phyloP scores from a whole-genome alignment of 805 yeast genomes.

The Sugiyamaella smithiae region DNA sequence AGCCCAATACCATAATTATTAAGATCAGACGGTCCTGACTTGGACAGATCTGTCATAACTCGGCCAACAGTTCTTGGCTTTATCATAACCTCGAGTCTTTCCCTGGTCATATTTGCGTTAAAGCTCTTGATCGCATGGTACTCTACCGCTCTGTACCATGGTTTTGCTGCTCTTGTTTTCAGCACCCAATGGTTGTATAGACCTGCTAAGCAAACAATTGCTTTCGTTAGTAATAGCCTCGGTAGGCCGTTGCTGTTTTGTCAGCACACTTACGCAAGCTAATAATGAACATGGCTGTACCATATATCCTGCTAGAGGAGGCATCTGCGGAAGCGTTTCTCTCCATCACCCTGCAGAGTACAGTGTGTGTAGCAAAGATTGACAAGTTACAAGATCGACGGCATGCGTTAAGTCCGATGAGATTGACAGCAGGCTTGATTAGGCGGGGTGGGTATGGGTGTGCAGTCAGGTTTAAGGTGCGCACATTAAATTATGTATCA shows the following conservation, averaged over 20 bases:
- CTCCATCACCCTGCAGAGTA: no score
- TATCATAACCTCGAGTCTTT: background rate
- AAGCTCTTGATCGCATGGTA: background rate
- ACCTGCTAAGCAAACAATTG: background rate
- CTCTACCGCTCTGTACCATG: constrained; percentile 2
- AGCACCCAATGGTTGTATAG: constrained; percentile 1
- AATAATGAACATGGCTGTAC: background rate
- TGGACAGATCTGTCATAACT: background rate
- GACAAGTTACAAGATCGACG: no score
- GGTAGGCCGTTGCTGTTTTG: no score
- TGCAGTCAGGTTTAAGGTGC: no score
- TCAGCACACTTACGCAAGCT: constrained; percentile 1
- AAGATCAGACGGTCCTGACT: background rate
- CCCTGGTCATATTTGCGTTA: background rate
- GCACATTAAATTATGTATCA: no score
- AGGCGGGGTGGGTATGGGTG: no score
- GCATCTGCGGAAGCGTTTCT: no score
- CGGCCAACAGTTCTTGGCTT: background rate
- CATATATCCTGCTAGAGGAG: no score
- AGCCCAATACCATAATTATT: background rate
- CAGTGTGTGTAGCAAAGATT: no score
- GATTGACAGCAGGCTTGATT: no score
- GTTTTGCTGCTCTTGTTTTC: background rate
- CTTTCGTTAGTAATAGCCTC: no score
- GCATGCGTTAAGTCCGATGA: no score